A percentile compares a stretch with the other conserved stretches of the same genome.
phyloP scores from a whole-genome alignment of 441 rosid genomes.

The Gossypium schwendimanii region DNA sequence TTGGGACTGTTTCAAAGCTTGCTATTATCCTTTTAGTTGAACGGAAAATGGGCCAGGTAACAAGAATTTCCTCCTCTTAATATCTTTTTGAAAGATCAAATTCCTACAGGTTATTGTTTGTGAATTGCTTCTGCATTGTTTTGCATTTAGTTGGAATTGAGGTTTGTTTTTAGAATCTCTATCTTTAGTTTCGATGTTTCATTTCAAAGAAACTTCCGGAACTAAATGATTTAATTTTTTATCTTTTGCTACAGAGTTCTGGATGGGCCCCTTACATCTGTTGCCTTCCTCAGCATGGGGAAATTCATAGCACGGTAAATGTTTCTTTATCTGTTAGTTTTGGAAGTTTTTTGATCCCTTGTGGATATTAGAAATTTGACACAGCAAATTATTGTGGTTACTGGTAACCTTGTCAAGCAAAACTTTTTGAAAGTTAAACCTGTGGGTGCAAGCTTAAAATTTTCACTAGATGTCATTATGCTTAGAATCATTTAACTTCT shows the following conservation, averaged over 20 bases:
- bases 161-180: neutral
- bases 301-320: conserved; percentile 63
- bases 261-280: conserved; percentile 65
- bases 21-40: conserved; percentile 50
- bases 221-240: conserved; percentile 8
- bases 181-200: neutral
- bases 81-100: neutral
- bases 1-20: conserved; percentile 53
- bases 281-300: conserved; percentile 54
- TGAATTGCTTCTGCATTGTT: conserved; percentile 5
- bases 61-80: neutral
- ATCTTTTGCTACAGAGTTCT: conserved; percentile 39
- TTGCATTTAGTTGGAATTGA: neutral
- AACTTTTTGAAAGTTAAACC: neutral
- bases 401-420: neutral
- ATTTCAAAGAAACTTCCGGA: neutral
- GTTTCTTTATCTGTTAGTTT: conserved; percentile 12
- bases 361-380: neutral
- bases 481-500: neutral
- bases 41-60: conserved; percentile 48
- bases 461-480: neutral
- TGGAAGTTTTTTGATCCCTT: neutral
- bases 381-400: neutral
- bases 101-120: conserved; percentile 1
- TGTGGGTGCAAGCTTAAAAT: neutral